Evolutionary conservation across 2,329 filamentous ascomycete species (phyloP).

Genomic region (Achaetomium macrosporum): DNA sequence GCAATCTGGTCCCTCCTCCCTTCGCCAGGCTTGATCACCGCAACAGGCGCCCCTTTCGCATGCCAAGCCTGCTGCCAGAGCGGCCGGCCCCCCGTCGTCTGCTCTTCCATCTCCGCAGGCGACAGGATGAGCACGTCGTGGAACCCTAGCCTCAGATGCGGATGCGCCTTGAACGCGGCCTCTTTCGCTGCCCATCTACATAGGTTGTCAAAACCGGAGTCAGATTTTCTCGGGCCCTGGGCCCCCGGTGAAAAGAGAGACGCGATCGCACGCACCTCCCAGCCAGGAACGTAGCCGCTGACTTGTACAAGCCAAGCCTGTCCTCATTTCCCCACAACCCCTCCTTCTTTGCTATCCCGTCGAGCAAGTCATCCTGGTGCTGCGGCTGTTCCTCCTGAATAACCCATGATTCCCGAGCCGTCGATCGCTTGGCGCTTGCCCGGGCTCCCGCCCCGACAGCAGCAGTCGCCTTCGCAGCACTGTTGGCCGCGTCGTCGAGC

Average conservation of each 20-base stretch:
- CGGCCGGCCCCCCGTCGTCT: slow-evolving; percentile 1
- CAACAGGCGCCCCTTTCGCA: slow-evolving; percentile 39
- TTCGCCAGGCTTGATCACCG: slow-evolving; percentile 33
- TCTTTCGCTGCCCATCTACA: slow-evolving; percentile 70
- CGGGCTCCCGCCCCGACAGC: not conserved
- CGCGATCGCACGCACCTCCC: slow-evolving; percentile 34
- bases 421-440: too few relatives aligned
- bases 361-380: not conserved
- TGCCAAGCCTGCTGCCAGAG: too few relatives aligned
- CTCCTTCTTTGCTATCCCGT: not conserved
- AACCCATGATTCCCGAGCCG: not conserved
- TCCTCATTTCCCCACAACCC: not conserved
- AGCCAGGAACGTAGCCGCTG: slow-evolving; percentile 32
- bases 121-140: slow-evolving; percentile 50
- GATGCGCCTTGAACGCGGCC: slow-evolving; percentile 66
- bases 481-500: slow-evolving; percentile 14
- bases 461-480: not conserved
- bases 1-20: slow-evolving; percentile 47
- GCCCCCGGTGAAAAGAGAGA: not conserved
- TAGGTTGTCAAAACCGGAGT: not conserved
- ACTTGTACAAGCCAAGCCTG: not conserved
- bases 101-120: not conserved
- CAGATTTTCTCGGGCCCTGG: not conserved
- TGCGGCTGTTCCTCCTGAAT: not conserved
- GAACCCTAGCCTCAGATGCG: slow-evolving; percentile 52